Evolutionary conservation across 257 asterid species (phyloP).

Genomic region (Solanum virginianum): DNA sequence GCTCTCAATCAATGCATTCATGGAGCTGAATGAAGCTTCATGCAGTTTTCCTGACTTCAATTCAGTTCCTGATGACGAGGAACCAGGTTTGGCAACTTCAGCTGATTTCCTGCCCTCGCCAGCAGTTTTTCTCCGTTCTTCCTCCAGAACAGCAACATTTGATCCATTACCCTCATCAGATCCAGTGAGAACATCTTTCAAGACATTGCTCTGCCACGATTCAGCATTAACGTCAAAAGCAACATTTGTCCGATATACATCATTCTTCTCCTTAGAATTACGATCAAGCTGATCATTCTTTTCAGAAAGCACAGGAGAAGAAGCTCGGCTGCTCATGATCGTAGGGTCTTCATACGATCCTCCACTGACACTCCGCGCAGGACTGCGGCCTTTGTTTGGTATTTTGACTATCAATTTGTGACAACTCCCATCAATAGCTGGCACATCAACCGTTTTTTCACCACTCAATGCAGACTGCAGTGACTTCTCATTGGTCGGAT

Average conservation of each 20-base stretch:
- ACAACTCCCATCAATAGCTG: constrained; percentile 13
- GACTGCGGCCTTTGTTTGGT: constrained; percentile 19
- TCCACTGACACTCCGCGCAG: constrained; percentile 22
- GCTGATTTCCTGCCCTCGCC: constrained; percentile 11
- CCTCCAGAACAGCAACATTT: constrained; percentile 14
- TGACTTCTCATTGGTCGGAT: constrained; percentile 19
- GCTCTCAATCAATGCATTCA: constrained; percentile 58
- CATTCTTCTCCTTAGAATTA: constrained; percentile 17
- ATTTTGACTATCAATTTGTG: constrained; percentile 34
- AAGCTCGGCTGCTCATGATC: constrained; percentile 21
- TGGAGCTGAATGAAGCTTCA: constrained; percentile 34
- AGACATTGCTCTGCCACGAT: constrained; percentile 14
- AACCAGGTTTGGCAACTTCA: constrained; percentile 8
- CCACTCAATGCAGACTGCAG: constrained; percentile 14
- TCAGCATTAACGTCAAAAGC: constrained; percentile 13
- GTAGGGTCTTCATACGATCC: constrained; percentile 28
- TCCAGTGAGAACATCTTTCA: constrained; percentile 15
- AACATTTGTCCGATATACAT: constrained; percentile 8
- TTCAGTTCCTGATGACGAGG: constrained; percentile 9
- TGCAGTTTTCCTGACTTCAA: constrained; percentile 10
- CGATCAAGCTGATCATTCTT: constrained; percentile 18
- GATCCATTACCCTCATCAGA: constrained; percentile 23
- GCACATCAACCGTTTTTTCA: constrained; percentile 15
- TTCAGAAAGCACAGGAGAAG: constrained; percentile 30
- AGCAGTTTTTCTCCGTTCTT: constrained; percentile 14